Base-by-base conservation (phyloP, 1,139 yeast species). In the Yamadazyma oceani region DNA sequence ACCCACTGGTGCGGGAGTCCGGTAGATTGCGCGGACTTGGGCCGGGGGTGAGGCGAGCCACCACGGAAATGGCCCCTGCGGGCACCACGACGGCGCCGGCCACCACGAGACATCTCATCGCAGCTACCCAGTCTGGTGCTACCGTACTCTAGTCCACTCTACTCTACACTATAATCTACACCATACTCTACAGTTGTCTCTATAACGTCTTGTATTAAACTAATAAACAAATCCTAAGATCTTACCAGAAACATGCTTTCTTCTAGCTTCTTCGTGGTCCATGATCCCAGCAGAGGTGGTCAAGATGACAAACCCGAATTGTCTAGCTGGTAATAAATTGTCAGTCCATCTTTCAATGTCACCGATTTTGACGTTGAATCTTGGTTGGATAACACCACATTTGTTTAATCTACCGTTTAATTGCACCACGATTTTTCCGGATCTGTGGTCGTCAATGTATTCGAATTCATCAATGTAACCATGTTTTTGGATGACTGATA, bases 201-300 rank as follows among this genome's bases (percentile, higher is more conserved):
- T 8, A 19, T 19, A 5, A 19, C 26, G n/a, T 35, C 21, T 6
- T 19, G 21, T 19, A 19, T 19, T 19, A 19, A 19, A 19, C 40
- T 81, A 87, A 78, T 89, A 89, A 53, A 89, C 96, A 70, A 85
- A 89, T 62, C 96, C 96, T 63, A 89, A 80, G 63, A 89, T 82
- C 77, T 89, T 89, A 69, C 97, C 97, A 55, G 96, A 87, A 57
- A 89, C 97, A 73, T 90, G 97, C 85, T 89, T 90, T 82, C 96
- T 85, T 82, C 96, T 88, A 57, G 97, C 97, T 78, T 90, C 97
- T 78, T 90, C 97, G 78, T 90, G 97, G 78, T 89, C 97, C 96
- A 90, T 88, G 58, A 90, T 90, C 73, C 97, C 97, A 58, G 97
- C 95, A 57, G 97, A 90, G 56, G 97, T 90, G 70, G 97, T 89